Percentiles rank a stretch among this genome's conserved stretches.
Conservation (phyloP, 768 basidiomycete species). For the Phallus indusiatus region DNA sequence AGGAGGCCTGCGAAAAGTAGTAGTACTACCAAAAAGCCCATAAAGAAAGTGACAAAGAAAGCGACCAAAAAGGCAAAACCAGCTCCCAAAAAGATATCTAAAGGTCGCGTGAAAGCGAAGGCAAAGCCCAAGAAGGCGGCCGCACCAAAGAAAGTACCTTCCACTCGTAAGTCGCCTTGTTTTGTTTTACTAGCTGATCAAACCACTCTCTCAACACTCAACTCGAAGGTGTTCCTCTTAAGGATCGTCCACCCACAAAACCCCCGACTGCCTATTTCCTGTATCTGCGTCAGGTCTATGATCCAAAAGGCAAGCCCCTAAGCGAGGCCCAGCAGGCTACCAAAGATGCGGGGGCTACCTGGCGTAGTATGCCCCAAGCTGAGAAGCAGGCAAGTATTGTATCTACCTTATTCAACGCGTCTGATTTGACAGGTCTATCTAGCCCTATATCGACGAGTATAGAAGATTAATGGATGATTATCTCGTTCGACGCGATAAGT, state of each 20-base stretch:
- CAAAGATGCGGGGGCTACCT: not conserved
- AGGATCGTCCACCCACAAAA: not conserved
- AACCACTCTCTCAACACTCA: not conserved
- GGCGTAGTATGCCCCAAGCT: not conserved
- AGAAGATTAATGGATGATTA: not conserved
- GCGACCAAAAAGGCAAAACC: not conserved
- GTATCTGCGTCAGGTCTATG: not conserved
- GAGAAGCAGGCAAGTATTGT: slow-evolving; percentile 2
- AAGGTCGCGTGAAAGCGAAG: not conserved
- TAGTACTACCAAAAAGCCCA: not conserved
- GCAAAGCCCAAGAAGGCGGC: not conserved
- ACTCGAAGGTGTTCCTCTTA: not conserved
- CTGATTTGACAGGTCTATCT: not conserved
- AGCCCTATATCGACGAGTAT: not conserved
- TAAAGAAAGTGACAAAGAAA: not conserved
- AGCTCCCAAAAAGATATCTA: not conserved
- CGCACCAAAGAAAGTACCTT: not conserved
- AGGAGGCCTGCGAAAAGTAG: not conserved
- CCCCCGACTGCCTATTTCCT: not conserved
- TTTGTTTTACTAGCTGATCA: not conserved
- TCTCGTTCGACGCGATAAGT: not conserved
- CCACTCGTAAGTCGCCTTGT: slow-evolving; percentile 1
- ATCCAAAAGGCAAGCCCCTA: not conserved
- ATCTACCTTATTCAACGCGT: not conserved
- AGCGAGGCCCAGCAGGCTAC: not conserved